Percentiles rank a stretch among this genome's conserved stretches.
Conservation (phyloP, 2,329 filamentous ascomycete genomes). For the Fonsecaea multimorphosa region DNA sequence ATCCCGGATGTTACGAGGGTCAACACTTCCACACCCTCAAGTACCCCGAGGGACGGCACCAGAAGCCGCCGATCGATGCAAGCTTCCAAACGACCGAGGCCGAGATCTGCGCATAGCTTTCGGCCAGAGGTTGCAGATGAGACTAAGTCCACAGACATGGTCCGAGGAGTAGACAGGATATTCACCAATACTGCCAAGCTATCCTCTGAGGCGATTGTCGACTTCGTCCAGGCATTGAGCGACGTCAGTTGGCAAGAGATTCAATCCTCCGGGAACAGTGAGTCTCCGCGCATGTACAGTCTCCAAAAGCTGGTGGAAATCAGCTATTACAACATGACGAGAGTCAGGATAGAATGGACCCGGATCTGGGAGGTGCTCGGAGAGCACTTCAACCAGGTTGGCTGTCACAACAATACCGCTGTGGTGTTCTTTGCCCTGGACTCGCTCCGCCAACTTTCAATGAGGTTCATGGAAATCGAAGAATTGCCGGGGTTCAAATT, state of each 20-base stretch:
- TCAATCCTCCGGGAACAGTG: slow-evolving; percentile 92
- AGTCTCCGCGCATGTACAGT: slow-evolving; percentile 94
- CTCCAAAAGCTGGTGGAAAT: slow-evolving; percentile 98
- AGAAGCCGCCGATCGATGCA: slow-evolving; percentile 72
- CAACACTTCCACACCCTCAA: slow-evolving; percentile 68
- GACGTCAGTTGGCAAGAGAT: slow-evolving; percentile 99
- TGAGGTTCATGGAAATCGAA: slow-evolving; percentile 98
- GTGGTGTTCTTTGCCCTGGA: slow-evolving; percentile 98
- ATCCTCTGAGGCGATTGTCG: slow-evolving; percentile 90
- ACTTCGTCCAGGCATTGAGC: slow-evolving; percentile 89
- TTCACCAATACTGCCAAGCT: slow-evolving; percentile 96
- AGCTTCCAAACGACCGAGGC: slow-evolving; percentile 55
- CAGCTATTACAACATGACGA: slow-evolving; percentile 99
- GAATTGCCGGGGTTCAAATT: slow-evolving; percentile 99
- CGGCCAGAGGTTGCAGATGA: slow-evolving; percentile 86
- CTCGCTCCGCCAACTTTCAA: slow-evolving; percentile 90
- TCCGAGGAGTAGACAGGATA: slow-evolving; percentile 91
- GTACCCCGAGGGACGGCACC: slow-evolving; percentile 53
- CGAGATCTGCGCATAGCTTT: slow-evolving; percentile 59
- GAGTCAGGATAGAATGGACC: slow-evolving; percentile 97
- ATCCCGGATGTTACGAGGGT: slow-evolving; percentile 91
- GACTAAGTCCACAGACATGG: slow-evolving; percentile 88
- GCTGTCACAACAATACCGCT: slow-evolving; percentile 92
- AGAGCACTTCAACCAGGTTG: slow-evolving; percentile 97
- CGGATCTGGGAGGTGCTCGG: slow-evolving; percentile 98